Evolutionary conservation across 306 rosid species (phyloP).

Genomic region (Corylus avellana): DNA sequence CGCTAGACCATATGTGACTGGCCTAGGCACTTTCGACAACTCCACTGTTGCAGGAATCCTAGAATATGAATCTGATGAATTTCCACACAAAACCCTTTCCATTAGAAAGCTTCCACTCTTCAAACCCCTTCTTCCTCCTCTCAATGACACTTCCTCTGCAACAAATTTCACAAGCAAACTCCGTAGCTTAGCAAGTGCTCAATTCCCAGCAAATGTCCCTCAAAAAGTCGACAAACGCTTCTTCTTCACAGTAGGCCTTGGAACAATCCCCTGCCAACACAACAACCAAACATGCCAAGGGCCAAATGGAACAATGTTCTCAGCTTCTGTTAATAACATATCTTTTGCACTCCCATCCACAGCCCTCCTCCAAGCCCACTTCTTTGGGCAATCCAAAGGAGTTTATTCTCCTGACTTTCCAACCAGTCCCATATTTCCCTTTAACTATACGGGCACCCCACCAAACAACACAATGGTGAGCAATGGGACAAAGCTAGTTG

Average conservation of each 20-base stretch:
- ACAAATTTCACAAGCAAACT: not conserved
- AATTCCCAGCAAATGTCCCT: slow-evolving; percentile 12
- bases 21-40: slow-evolving; percentile 1
- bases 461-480: slow-evolving; percentile 8
- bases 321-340: slow-evolving; percentile 9
- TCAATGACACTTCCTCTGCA: not conserved
- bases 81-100: not conserved
- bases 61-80: slow-evolving; percentile 2
- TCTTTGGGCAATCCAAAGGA: slow-evolving; percentile 4
- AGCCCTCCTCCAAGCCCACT: slow-evolving; percentile 10
- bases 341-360: slow-evolving; percentile 3
- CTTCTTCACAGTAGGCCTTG: slow-evolving; percentile 2
- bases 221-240: not conserved
- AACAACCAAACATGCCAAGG: not conserved
- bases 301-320: not conserved
- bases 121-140: slow-evolving; percentile 6
- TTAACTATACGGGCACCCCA: not conserved
- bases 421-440: not conserved
- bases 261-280: slow-evolving; percentile 1
- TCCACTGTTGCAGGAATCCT: slow-evolving; percentile 5
- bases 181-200: slow-evolving; percentile 12
- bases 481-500: slow-evolving; percentile 8
- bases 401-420: slow-evolving; percentile 8
- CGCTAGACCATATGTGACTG: slow-evolving; percentile 14
- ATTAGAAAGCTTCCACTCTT: not conserved